phyloP scores from a whole-genome alignment of 1,284 basidiomycete genomes.

The Heterobasidion occidentale region DNA sequence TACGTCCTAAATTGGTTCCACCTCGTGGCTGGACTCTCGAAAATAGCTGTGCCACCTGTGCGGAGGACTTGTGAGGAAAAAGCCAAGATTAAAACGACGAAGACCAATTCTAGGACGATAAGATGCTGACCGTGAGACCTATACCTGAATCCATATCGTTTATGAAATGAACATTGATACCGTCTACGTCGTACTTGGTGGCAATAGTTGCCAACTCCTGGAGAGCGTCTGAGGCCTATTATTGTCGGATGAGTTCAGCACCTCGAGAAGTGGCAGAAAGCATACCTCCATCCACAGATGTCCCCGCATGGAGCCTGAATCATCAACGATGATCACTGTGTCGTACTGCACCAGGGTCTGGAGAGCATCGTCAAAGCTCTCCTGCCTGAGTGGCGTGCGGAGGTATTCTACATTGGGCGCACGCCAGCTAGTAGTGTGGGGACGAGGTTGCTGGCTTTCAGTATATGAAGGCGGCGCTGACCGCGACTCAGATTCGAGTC shows the following conservation, averaged over 20 bases:
- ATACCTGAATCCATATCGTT: not conserved
- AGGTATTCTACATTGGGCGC: constrained; percentile 10
- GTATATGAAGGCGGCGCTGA: not conserved
- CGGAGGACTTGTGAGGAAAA: not conserved
- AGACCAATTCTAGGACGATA: not conserved
- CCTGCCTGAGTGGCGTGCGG: constrained; percentile 18
- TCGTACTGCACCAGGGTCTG: constrained; percentile 37
- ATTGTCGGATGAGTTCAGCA: constrained; percentile 31
- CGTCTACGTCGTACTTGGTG: not conserved
- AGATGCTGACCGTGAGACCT: not conserved
- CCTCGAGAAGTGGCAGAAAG: not conserved
- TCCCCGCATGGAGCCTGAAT: constrained; percentile 49
- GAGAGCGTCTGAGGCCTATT: not conserved
- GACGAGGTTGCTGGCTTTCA: not conserved
- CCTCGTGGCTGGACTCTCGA: not conserved
- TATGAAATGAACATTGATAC: not conserved
- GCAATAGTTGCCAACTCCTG: not conserved
- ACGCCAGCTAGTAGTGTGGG: not conserved
- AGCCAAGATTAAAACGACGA: not conserved
- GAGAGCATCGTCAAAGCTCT: constrained; percentile 32
- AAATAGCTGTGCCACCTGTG: not conserved
- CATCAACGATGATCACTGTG: constrained; percentile 49
- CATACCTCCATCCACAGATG: constrained; percentile 36
- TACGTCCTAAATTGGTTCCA: not conserved
- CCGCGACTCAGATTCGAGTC: not conserved